Percentiles rank a stretch among this genome's conserved stretches.
Evolutionary conservation across 331 rosid genomes (phyloP).

Genomic region (Saraca asoca): DNA sequence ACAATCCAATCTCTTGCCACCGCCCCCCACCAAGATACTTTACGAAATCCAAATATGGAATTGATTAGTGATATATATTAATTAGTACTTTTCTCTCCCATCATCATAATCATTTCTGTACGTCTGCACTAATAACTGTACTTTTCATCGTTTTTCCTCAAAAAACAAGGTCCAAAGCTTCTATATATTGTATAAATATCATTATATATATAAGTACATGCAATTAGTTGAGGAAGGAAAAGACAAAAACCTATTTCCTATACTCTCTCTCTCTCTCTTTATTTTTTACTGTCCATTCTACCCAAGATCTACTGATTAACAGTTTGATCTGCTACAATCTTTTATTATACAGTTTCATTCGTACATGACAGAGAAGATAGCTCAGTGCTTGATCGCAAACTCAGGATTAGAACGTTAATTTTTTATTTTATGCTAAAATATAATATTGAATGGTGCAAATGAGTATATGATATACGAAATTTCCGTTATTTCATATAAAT

Average conservation of each 20-base stretch:
- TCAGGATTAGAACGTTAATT: constrained; percentile 15
- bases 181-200: too few relatives aligned
- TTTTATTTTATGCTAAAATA: background rate
- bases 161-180: constrained; percentile 10
- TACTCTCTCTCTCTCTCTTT: too few relatives aligned
- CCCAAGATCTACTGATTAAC: constrained; percentile 34
- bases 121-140: constrained; percentile 4
- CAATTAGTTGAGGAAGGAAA: too few relatives aligned
- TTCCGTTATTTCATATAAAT: too few relatives aligned
- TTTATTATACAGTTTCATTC: constrained; percentile 21
- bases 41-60: constrained; percentile 1
- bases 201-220: too few relatives aligned
- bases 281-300: too few relatives aligned
- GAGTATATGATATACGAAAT: too few relatives aligned
- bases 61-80: constrained; percentile 5
- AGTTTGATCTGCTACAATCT: constrained; percentile 14
- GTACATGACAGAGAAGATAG: constrained; percentile 25
- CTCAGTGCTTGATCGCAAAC: constrained; percentile 16
- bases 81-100: constrained; percentile 10
- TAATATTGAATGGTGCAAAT: too few relatives aligned
- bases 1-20: background rate
- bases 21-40: background rate
- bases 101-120: background rate
- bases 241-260: too few relatives aligned
- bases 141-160: background rate